Percentiles rank a stretch among this genome's conserved stretches.
These are phyloP conservation scores for Porogramme epimiltina DNA, from an alignment of 1,284 basidiomycete genomes.

Conservation along the genomic window DNA sequence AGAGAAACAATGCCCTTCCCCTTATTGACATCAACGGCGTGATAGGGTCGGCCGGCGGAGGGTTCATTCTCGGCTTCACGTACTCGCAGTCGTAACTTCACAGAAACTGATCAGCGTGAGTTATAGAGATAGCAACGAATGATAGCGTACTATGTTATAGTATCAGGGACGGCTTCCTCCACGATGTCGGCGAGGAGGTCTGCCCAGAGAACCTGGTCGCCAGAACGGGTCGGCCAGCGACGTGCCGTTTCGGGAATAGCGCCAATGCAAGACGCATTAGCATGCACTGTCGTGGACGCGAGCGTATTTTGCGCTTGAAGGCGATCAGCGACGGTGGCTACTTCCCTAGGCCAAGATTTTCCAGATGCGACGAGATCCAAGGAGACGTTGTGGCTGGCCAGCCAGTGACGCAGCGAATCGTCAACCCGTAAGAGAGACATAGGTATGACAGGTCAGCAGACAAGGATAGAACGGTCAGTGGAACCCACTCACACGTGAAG, in stretches of 20 bases:
- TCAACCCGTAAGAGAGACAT: constrained; percentile 10
- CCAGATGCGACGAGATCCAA: constrained; percentile 1
- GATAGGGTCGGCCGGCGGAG: too few species aligned
- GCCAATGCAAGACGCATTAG: not conserved
- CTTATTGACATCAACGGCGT: not conserved
- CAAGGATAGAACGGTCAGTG: not conserved
- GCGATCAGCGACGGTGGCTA: not conserved
- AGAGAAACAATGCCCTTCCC: not conserved
- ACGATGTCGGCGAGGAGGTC: too few species aligned
- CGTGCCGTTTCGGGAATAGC: too few species aligned
- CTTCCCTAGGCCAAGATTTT: not conserved
- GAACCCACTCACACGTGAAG: not conserved
- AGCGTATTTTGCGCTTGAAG: not conserved
- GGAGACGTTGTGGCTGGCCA: constrained; percentile 5
- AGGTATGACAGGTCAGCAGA: constrained; percentile 3
- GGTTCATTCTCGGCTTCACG: not conserved
- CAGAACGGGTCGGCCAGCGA: too few species aligned
- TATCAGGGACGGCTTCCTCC: too few species aligned
- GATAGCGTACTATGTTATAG: too few species aligned
- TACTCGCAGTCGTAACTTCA: constrained; percentile 6
- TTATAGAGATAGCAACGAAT: too few species aligned
- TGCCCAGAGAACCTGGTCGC: too few species aligned
- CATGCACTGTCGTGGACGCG: not conserved
- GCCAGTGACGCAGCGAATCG: constrained; percentile 4
- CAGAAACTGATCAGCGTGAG: too few species aligned